Conservation (phyloP, 192 early-diverging fungal species). For the Coemansia brasiliensis region DNA sequence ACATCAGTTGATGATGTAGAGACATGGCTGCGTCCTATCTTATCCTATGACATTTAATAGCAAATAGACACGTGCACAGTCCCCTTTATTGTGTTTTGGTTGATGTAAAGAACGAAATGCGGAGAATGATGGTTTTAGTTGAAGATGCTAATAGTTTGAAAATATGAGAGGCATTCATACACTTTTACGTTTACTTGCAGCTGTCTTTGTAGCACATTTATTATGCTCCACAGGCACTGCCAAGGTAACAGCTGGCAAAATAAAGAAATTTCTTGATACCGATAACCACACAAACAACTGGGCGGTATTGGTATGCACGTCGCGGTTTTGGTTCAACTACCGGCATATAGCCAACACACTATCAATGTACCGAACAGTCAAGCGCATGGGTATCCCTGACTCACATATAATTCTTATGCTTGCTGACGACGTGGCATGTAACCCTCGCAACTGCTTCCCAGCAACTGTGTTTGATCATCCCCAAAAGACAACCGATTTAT, state of each 20-base stretch:
- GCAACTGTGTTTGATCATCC: constrained; percentile 94
- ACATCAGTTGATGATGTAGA: constrained; percentile 65
- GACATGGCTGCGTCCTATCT: constrained; percentile 73
- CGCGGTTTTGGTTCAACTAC: constrained; percentile 99
- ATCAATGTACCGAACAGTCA: constrained; percentile 98
- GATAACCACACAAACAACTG: constrained; percentile 94
- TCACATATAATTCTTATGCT: constrained; percentile 99
- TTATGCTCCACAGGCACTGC: neutral
- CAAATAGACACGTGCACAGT: neutral
- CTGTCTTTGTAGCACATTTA: neutral
- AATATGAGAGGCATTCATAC: too few species aligned
- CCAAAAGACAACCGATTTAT: constrained; percentile 77
- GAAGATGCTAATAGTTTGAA: too few species aligned
- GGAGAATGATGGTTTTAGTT: too few species aligned
- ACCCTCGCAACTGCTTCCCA: constrained; percentile 88
- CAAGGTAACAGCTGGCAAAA: neutral
- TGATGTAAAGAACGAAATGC: too few species aligned
- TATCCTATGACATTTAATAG: constrained; percentile 61
- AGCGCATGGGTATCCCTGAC: constrained; percentile 96
- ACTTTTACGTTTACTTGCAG: too few species aligned
- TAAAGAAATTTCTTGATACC: constrained; percentile 58
- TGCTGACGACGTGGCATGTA: constrained; percentile 98
- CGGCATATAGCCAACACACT: constrained; percentile 97
- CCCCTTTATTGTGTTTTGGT: too few species aligned
- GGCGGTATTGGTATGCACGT: constrained; percentile 97